These are phyloP conservation scores for Penicillium sp. DNA, from an alignment of 2,329 filamentous ascomycete species.

Conservation along the genomic window DNA sequence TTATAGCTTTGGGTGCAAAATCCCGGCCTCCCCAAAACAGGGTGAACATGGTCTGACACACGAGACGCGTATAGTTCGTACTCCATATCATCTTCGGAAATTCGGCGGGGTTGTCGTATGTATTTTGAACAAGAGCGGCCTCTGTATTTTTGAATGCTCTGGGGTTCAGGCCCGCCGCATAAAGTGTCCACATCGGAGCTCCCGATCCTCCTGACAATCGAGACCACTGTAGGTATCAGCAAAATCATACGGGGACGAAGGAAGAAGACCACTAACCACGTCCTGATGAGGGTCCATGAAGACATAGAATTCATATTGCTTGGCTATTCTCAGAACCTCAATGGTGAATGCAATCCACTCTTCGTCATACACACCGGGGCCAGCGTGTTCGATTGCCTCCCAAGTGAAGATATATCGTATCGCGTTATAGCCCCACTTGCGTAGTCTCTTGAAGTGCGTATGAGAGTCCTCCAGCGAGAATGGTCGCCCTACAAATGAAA, in stretches of 20 bases:
- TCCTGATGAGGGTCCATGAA: conserved; percentile 99
- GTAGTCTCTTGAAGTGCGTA: conserved; percentile 81
- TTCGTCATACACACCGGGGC: conserved; percentile 90
- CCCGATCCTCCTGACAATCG: conserved; percentile 92
- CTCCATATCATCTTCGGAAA: conserved; percentile 99
- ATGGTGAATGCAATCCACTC: conserved; percentile 92
- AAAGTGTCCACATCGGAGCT: conserved; percentile 96
- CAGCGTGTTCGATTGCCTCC: conserved; percentile 95
- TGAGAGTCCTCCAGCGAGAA: conserved; percentile 83
- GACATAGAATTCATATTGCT: conserved; percentile 88
- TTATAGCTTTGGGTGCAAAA: conserved; percentile 94
- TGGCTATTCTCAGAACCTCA: conserved; percentile 77
- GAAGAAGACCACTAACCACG: conserved; percentile 64
- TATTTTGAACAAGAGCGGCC: conserved; percentile 93
- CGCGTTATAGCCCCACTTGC: conserved; percentile 91
- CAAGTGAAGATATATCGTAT: conserved; percentile 97
- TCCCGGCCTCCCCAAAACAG: conserved; percentile 89
- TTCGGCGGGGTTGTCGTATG: conserved; percentile 77
- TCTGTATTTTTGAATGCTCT: conserved; percentile 82
- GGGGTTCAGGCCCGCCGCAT: conserved; percentile 90
- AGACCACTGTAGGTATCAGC: conserved; percentile 70
- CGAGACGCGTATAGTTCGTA: conserved; percentile 90
- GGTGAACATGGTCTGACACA: conserved; percentile 88
- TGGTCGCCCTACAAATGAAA: conserved; percentile 84
- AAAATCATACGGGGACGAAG: conserved; percentile 15